Evolutionary conservation across 768 basidiomycete genomes (phyloP), one percentile per base, ranked within the genome.

Genomic region (Thelephora aurantiotincta): DNA sequence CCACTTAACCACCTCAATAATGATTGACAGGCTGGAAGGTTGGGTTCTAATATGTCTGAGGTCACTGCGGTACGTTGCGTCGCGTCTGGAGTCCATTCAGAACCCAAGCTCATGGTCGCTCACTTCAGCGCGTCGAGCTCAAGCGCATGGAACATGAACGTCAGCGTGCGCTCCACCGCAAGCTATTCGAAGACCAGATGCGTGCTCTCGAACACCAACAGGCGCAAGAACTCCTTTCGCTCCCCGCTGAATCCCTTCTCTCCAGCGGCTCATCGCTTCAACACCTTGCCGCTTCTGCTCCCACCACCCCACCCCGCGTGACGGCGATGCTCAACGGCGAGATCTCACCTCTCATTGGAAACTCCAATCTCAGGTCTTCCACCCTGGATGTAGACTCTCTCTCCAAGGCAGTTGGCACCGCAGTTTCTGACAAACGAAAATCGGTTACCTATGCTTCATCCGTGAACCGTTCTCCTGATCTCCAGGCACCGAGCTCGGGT

Each of bases 161-260:
- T 45, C 88, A 92, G 65, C 88, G 92, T 52, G 68, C 68, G 35
- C 62, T 87, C 37, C 92, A 94, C 62, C 82, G 91, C 60, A 84
- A 80, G 65, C 66, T 88, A 57, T 98, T 97, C 63, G 93, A 98
- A 65, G 89, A 94, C 57, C 91, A 96, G 67, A 96, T 96, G 93
- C 82, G 84, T 48, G 80, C 74, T 47, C 75, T 98, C 53, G 92
- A 97, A 67, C 82, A 84, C 53, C 82, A 90, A 63, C 93, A 98
- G 65, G 80, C 79, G 11, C 82, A 85, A 54, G 87, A 91, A 60
- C 73, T 91, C 35, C 77, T 92, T 57, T 75, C 64, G 54, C 73
- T 89, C 55, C 83, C 84, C 33, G 76, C 74, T 59, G 82, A 84
- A 51, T 52, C 73, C n/a, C 66, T 46, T 23, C 12, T 48, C 37